Conservation (phyloP, 192 early-diverging fungal genomes). For the Backusella tarrabulga region DNA sequence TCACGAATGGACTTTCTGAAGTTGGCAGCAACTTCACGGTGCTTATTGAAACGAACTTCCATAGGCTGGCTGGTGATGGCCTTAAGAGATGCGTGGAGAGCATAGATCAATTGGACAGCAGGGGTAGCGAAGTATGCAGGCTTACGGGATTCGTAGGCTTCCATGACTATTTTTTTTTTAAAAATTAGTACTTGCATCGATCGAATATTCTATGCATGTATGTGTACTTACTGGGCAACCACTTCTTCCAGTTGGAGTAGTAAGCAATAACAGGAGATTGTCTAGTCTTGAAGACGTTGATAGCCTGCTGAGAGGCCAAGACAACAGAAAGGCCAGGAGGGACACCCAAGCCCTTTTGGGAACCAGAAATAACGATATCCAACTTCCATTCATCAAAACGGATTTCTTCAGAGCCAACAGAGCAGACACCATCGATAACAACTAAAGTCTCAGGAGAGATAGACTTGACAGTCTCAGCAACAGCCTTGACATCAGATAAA, state of each 20-base stretch:
- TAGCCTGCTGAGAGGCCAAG: slow-evolving; percentile 75
- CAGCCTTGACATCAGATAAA: slow-evolving; percentile 75
- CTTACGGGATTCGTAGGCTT: slow-evolving; percentile 90
- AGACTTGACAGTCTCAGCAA: slow-evolving; percentile 69
- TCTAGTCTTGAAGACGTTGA: slow-evolving; percentile 65
- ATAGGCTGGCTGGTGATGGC: slow-evolving; percentile 70
- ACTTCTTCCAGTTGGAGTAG: slow-evolving; percentile 90
- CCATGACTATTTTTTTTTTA: slow-evolving; percentile 61
- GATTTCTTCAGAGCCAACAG: slow-evolving; percentile 91
- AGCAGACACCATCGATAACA: slow-evolving; percentile 94
- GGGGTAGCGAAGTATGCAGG: slow-evolving; percentile 97
- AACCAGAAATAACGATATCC: slow-evolving; percentile 90
- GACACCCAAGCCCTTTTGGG: slow-evolving; percentile 93
- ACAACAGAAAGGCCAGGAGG: slow-evolving; percentile 92
- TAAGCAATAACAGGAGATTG: slow-evolving; percentile 83
- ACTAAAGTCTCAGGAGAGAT: slow-evolving; percentile 89
- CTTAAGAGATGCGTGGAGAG: slow-evolving; percentile 79
- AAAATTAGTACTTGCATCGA: background rate
- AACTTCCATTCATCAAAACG: slow-evolving; percentile 89
- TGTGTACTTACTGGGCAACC: slow-evolving; percentile 67
- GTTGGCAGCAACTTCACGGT: slow-evolving; percentile 66
- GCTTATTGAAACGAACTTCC: slow-evolving; percentile 76
- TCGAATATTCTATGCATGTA: background rate
- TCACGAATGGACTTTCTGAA: slow-evolving; percentile 71
- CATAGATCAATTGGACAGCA: slow-evolving; percentile 87